Conservation (phyloP, 371 early-diverging fungal genomes). For the Mortierella sp. region DNA sequence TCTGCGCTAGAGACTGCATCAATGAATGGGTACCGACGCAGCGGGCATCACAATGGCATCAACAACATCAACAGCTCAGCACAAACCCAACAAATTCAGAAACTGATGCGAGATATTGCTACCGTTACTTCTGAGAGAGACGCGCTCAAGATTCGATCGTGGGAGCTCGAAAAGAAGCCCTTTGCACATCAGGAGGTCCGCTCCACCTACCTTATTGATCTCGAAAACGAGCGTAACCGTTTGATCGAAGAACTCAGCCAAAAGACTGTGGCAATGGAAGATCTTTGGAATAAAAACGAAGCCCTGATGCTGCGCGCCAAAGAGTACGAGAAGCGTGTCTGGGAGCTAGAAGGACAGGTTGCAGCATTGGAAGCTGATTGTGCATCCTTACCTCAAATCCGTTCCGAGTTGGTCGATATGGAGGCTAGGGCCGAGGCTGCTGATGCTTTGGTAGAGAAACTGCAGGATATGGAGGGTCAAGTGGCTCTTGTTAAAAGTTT, state of each 20-base stretch:
- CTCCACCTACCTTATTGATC: slow-evolving; percentile 41
- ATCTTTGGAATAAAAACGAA: slow-evolving; percentile 51
- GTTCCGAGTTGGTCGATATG: slow-evolving; percentile 47
- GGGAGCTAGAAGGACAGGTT: slow-evolving; percentile 49
- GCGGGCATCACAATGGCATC: slow-evolving; percentile 6
- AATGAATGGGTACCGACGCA: slow-evolving; percentile 28
- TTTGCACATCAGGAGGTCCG: slow-evolving; percentile 31
- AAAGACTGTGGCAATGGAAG: slow-evolving; percentile 54
- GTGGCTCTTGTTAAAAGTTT: slow-evolving; percentile 40
- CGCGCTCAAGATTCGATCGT: slow-evolving; percentile 43
- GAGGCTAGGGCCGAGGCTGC: slow-evolving; percentile 50
- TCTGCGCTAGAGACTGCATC: slow-evolving; percentile 38
- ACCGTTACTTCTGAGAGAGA: slow-evolving; percentile 40
- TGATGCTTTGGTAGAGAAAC: slow-evolving; percentile 38
- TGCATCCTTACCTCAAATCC: slow-evolving; percentile 21
- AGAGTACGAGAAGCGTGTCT: slow-evolving; percentile 55
- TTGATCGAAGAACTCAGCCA: slow-evolving; percentile 43
- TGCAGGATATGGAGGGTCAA: slow-evolving; percentile 53
- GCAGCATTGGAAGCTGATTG: slow-evolving; percentile 37
- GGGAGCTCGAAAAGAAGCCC: slow-evolving; percentile 52
- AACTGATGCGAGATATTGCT: slow-evolving; percentile 36
- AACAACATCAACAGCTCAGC: not conserved
- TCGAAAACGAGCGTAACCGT: slow-evolving; percentile 54
- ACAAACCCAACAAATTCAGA: slow-evolving; percentile 37
- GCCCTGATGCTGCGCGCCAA: slow-evolving; percentile 38